Evolutionary conservation across 148 eudicot species (phyloP).

Genomic region (Rhododendron griersonianum): DNA sequence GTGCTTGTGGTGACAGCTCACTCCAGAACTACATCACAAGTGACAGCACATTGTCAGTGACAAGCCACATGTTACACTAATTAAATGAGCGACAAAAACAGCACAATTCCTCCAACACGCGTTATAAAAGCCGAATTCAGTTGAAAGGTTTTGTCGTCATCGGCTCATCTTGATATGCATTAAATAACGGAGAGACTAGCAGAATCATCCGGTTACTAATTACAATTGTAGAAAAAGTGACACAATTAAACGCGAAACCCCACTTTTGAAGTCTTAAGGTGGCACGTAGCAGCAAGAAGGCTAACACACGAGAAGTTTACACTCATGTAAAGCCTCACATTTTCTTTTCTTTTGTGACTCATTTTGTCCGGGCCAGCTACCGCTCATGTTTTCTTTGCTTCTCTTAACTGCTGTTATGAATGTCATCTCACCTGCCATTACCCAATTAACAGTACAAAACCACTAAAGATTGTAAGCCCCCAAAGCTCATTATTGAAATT

Average conservation of each 20-base stretch:
- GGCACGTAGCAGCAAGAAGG: not conserved
- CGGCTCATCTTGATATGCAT: not conserved
- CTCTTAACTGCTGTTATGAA: not conserved
- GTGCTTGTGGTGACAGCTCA: conserved; percentile 74
- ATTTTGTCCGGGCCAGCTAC: not conserved
- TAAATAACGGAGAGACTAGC: not conserved
- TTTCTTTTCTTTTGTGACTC: not conserved
- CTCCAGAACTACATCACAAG: conserved; percentile 70
- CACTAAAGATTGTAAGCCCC: not conserved
- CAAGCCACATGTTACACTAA: not conserved
- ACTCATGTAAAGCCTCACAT: not conserved
- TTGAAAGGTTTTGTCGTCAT: not conserved
- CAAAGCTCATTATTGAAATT: not conserved
- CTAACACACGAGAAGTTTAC: not conserved
- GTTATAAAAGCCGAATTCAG: not conserved
- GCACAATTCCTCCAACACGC: not conserved
- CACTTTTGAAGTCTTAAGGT: not conserved
- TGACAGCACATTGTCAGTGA: not conserved
- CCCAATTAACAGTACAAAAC: not conserved
- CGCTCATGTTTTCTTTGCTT: not conserved
- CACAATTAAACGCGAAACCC: not conserved
- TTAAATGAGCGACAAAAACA: not conserved
- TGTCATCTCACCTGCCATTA: not conserved
- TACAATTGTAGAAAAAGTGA: not conserved
- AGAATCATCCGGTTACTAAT: not conserved